Evolutionary conservation across 179 eudicot species (phyloP), one percentile per base, ranked within the genome.

Genomic region (Gypsophila paniculata): DNA sequence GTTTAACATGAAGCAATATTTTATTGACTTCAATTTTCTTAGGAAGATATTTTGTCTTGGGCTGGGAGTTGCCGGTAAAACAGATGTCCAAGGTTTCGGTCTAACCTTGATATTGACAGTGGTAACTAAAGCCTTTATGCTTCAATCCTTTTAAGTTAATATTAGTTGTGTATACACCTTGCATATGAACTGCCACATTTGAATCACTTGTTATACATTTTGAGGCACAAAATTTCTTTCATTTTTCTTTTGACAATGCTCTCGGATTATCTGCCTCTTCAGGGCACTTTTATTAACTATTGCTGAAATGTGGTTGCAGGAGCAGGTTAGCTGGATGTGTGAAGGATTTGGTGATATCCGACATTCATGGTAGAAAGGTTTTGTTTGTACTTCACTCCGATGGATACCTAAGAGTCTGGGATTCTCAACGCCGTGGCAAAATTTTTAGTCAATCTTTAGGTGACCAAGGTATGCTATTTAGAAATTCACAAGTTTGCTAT

Each of bases 321-420:
- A 82, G 83, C 73, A 83, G 86, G 74, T 68, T 75, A 2, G 71
- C 80, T 66, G 92, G 89, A 71, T 75, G 92, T 75, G 96, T 94
- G 69, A 85, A 72, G 84, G 95, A 85, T 79, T 51, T 94, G 83
- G 86, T 79, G 62, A 69, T 87, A 48, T 81, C 84, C 26, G 88
- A 82, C 72, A 61, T 92, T 72, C 70, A 82, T 61, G 87, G 87
- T 67, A 88, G 81, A 76, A 87, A 85, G 75, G 76, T 90, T 72
- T 79, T 88, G 55, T 85, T 86, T 85, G 96, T 86, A 76, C 92
- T 94, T 77, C 91, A 91, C 86, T 84, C 89, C 67, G 97, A 91
- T 78, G 99, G 97, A 65, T 76, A 60, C 77, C 59, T 94, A 62
- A 86, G 86, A 66, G 82, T 86, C 32, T 94, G 99, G 99, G 99